These are phyloP conservation scores for Penicillium sp. DNA, from an alignment of 2,329 filamentous ascomycete species.

Conservation along the genomic window DNA sequence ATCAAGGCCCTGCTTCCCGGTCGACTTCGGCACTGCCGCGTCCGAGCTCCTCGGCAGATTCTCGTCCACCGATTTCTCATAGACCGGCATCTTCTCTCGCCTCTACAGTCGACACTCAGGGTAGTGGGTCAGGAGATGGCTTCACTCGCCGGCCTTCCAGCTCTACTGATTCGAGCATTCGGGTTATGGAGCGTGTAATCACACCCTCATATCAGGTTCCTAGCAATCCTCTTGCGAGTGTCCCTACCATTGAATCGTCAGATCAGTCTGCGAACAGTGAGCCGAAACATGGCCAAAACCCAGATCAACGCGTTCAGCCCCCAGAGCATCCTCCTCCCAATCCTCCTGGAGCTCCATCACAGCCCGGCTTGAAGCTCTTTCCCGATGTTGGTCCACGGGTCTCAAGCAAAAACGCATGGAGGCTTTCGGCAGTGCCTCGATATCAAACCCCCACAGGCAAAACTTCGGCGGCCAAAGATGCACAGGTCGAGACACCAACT, in stretches of 20 bases:
- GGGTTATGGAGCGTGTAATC: neutral
- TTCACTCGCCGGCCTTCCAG: conserved; percentile 7
- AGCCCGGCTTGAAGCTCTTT: conserved; percentile 32
- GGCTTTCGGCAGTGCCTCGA: conserved; percentile 21
- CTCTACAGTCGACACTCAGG: conserved; percentile 10
- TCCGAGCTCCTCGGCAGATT: conserved; percentile 5
- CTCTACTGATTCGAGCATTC: conserved; percentile 7
- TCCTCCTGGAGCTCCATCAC: conserved; percentile 13
- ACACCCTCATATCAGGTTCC: neutral
- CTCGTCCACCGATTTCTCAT: neutral
- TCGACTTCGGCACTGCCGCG: conserved; percentile 3
- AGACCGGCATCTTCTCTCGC: conserved; percentile 3
- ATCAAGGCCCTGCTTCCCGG: conserved; percentile 2
- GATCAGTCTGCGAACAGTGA: conserved; percentile 3
- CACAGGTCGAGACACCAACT: neutral
- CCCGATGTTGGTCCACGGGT: conserved; percentile 33
- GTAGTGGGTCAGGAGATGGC: conserved; percentile 8
- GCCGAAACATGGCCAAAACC: conserved; percentile 1
- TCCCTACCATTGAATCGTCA: neutral
- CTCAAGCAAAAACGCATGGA: conserved; percentile 29
- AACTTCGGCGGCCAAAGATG: neutral
- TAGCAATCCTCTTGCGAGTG: neutral
- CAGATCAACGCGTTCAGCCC: neutral
- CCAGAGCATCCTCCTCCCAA: conserved; percentile 8
- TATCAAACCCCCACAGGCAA: conserved; percentile 14